phyloP scores from a whole-genome alignment of 148 eudicot genomes.

The Drosera capensis region DNA sequence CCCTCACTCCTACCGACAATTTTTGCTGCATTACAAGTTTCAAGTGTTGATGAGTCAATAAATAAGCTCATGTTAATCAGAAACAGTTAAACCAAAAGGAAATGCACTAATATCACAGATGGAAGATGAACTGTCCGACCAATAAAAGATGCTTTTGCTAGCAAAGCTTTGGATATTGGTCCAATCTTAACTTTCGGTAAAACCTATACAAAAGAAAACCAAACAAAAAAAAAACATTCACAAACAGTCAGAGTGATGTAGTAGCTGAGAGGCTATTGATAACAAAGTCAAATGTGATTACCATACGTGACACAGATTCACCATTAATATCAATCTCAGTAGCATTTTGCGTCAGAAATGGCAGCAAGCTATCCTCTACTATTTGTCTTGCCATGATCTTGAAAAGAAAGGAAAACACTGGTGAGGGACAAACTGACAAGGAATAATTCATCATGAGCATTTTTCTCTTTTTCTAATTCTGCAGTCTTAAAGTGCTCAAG shows the following conservation, averaged over 20 bases:
- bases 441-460: background rate
- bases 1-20: slow-evolving; percentile 74
- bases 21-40: slow-evolving; percentile 38
- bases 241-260: slow-evolving; percentile 4
- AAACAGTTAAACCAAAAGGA: slow-evolving; percentile 1
- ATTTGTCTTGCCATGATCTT: slow-evolving; percentile 92
- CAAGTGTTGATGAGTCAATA: background rate
- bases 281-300: slow-evolving; percentile 23
- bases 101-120: too few species aligned
- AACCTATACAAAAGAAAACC: slow-evolving; percentile 27
- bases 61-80: background rate
- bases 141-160: slow-evolving; percentile 67
- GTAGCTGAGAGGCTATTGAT: slow-evolving; percentile 36
- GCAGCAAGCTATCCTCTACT: slow-evolving; percentile 60
- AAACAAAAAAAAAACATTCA: slow-evolving; percentile 4
- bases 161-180: slow-evolving; percentile 59
- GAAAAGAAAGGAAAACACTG: slow-evolving; percentile 5
- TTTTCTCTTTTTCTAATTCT: too few species aligned
- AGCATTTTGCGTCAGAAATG: slow-evolving; percentile 41
- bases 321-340: slow-evolving; percentile 45
- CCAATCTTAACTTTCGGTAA: slow-evolving; percentile 61
- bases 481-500: too few species aligned
- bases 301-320: slow-evolving; percentile 49
- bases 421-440: slow-evolving; percentile 3
- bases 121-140: slow-evolving; percentile 28